Conservation (phyloP, 2,329 filamentous ascomycete species). For the Falciphora oryzae region DNA sequence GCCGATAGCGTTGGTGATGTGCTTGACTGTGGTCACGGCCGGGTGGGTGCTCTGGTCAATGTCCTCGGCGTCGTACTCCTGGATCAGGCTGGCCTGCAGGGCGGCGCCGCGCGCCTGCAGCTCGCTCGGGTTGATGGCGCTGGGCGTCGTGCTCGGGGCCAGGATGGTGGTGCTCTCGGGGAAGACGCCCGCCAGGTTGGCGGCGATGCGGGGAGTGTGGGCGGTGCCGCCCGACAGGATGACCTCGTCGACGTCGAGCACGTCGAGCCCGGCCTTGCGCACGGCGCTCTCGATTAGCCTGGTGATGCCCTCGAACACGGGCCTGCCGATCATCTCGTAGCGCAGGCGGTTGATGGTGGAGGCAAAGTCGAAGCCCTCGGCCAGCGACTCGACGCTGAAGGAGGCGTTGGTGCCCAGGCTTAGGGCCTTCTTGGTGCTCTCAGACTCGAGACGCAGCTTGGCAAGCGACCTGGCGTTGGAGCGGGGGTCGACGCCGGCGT, state of each 20-base stretch:
- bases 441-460: conserved; percentile 87
- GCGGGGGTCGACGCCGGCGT: conserved; percentile 76
- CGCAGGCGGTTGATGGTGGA: conserved; percentile 88
- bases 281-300: conserved; percentile 77
- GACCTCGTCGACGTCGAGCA: conserved; percentile 90
- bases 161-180: conserved; percentile 70
- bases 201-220: conserved; percentile 89
- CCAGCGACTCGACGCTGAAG: conserved; percentile 88
- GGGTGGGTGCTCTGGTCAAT: conserved; percentile 96
- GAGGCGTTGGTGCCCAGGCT: conserved; percentile 82
- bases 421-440: conserved; percentile 86
- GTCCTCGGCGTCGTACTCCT: conserved; percentile 89
- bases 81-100: conserved; percentile 88
- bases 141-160: conserved; percentile 71
- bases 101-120: conserved; percentile 83
- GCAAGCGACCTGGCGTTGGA: conserved; percentile 75
- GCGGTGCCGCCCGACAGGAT: conserved; percentile 88
- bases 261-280: conserved; percentile 87
- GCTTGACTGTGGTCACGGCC: conserved; percentile 88
- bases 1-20: conserved; percentile 83
- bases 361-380: conserved; percentile 84
- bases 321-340: conserved; percentile 82
- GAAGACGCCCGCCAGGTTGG: conserved; percentile 75
- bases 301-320: conserved; percentile 84
- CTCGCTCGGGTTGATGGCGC: conserved; percentile 90